These are phyloP conservation scores for Fusarium kyushuense DNA, from an alignment of 2,329 filamentous ascomycete species.

Conservation along the genomic window DNA sequence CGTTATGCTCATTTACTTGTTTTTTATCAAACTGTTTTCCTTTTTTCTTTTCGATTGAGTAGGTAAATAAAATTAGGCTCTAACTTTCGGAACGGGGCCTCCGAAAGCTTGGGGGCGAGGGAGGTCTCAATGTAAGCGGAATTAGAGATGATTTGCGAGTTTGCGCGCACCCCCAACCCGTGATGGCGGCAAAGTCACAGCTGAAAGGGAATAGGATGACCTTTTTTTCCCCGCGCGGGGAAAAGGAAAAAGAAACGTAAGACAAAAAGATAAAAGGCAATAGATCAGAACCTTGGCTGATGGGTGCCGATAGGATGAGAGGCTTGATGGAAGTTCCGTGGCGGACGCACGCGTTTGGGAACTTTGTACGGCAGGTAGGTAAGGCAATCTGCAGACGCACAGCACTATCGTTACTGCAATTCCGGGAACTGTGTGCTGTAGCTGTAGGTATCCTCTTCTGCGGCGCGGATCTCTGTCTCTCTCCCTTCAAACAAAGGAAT, in stretches of 20 bases:
- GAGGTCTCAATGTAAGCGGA: constrained; percentile 24
- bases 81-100: constrained; percentile 19
- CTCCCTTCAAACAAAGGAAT: constrained; percentile 11
- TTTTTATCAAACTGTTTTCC: neutral
- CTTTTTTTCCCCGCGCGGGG: neutral
- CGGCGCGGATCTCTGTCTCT: constrained; percentile 28
- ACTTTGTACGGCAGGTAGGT: neutral
- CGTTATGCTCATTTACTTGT: constrained; percentile 63
- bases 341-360: neutral
- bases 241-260: neutral
- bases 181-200: neutral
- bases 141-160: constrained; percentile 25
- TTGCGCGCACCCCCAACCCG: too few species aligned
- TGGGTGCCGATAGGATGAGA: constrained; percentile 20
- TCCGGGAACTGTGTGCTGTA: too few species aligned
- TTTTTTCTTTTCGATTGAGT: neutral
- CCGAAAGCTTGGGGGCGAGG: constrained; percentile 1
- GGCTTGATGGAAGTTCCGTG: neutral
- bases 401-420: neutral
- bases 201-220: neutral
- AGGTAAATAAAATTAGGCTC: constrained; percentile 1
- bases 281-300: neutral
- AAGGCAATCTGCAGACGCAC: neutral
- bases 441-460: constrained; percentile 5
- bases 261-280: neutral